phyloP scores from a whole-genome alignment of 2,329 filamentous ascomycete genomes.

The Aspergillus novofumigatus region DNA sequence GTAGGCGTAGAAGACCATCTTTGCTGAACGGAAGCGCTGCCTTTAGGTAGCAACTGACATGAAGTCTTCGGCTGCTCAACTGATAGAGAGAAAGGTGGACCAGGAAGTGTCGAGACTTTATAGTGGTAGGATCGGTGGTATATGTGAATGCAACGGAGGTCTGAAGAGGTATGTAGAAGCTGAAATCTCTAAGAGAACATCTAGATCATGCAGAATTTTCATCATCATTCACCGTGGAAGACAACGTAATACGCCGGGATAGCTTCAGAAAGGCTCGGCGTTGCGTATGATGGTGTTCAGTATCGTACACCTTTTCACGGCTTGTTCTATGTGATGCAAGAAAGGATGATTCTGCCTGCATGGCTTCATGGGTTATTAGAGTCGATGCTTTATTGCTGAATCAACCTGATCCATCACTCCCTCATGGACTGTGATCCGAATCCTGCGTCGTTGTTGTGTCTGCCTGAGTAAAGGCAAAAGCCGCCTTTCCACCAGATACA shows the following conservation, averaged over 20 bases:
- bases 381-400: background rate
- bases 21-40: background rate
- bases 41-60: background rate
- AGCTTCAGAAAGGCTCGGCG: background rate
- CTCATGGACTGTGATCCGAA: background rate
- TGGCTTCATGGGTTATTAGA: too few species aligned
- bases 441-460: background rate
- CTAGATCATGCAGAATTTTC: background rate
- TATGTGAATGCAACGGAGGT: background rate
- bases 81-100: background rate
- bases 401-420: background rate
- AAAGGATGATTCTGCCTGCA: background rate
- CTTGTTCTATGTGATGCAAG: background rate
- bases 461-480: background rate
- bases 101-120: background rate
- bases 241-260: background rate
- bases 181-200: background rate
- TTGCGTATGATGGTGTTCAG: background rate
- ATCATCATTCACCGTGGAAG: background rate
- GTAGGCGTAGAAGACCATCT: background rate
- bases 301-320: background rate
- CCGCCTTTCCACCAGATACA: background rate
- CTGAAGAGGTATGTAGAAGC: background rate
- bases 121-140: background rate
- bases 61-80: too few species aligned